A percentile compares a stretch with the other conserved stretches of the same genome.
phyloP scores from a whole-genome alignment of 164 flowering plant genomes.

The Aristolochia fimbriata region DNA sequence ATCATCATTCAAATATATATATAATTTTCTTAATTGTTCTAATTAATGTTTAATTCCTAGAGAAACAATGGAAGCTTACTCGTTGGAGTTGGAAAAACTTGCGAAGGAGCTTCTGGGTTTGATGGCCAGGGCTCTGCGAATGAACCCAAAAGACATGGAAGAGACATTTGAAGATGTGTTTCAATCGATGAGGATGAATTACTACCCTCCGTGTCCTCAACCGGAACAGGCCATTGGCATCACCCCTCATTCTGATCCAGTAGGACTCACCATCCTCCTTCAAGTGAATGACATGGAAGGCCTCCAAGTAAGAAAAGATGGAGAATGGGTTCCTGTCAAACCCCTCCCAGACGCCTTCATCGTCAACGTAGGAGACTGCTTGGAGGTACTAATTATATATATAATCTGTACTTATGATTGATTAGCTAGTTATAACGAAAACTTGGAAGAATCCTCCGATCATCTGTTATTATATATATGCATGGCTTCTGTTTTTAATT shows the following conservation, averaged over 20 bases:
- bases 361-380: conserved; percentile 35
- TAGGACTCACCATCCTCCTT: conserved; percentile 27
- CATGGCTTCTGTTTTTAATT: too few relatives aligned
- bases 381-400: conserved; percentile 25
- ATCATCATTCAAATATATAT: too few relatives aligned
- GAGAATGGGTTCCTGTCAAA: conserved; percentile 31
- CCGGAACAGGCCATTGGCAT: conserved; percentile 31
- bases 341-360: conserved; percentile 31
- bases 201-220: conserved; percentile 34
- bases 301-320: conserved; percentile 32
- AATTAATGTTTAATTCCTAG: conserved; percentile 12
- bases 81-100: conserved; percentile 16
- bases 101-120: conserved; percentile 9
- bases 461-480: too few relatives aligned
- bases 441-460: too few relatives aligned
- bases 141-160: conserved; percentile 15
- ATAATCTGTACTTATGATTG: too few relatives aligned
- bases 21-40: too few relatives aligned
- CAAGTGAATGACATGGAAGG: conserved; percentile 35
- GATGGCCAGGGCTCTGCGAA: conserved; percentile 24
- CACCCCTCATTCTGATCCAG: conserved; percentile 39
- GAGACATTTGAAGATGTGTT: conserved; percentile 15
- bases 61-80: conserved; percentile 23
- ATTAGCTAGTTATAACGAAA: too few relatives aligned
- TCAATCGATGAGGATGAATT: conserved; percentile 26